Evolutionary conservation across 2,329 filamentous ascomycete species (phyloP), one percentile per base, ranked within the genome.

Genomic region (Chrysosporium queenslandicum): DNA sequence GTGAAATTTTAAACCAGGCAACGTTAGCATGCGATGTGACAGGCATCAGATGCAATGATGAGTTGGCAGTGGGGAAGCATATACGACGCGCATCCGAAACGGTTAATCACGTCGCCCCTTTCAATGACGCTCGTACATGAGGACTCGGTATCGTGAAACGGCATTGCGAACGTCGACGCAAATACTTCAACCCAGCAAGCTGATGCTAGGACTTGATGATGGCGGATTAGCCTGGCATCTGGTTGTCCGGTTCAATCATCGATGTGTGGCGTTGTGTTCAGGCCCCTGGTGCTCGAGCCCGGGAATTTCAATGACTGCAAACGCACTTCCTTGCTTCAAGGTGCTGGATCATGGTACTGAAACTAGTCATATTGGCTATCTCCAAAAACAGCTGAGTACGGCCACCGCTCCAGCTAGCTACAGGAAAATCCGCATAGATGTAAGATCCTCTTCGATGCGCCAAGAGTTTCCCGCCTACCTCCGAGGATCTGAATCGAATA

Each of bases 11-110:
- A 27, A 23, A 41, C 39, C 78, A 36, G 96, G 73, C 45, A 97
- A 82, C 11, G 88, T 89, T 49, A 94, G 78, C 50, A 53, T 58
- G 56, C 54, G 53, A 54, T 58, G 61, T 58, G 61, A 64, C 64
- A 68, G 65, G 64, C 63, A 64, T 66, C 73, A 37, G 76, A 86
- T 83, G 83, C 81, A 85, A 69, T 80, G 82, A 85, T 86, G 83
- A 82, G 82, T 79, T 86, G 83, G 81, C 82, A 60, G 67, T 67
- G 68, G 71, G 74, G 68, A 70, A 70, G 64, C 32, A 43, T 55
- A 47, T 52, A 42, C 53, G 29, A 42, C 40, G 16, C 47, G 41
- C 30, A 16, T 36, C 52, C 32, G 5, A 49, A 53, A 36, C 25
- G 39, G 25, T 25, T 36, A 45, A 39, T 25, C 25, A 18, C 11